Evolutionary conservation across 257 asterid species (phyloP).

Genomic region (Solanum corneliomulleri): DNA sequence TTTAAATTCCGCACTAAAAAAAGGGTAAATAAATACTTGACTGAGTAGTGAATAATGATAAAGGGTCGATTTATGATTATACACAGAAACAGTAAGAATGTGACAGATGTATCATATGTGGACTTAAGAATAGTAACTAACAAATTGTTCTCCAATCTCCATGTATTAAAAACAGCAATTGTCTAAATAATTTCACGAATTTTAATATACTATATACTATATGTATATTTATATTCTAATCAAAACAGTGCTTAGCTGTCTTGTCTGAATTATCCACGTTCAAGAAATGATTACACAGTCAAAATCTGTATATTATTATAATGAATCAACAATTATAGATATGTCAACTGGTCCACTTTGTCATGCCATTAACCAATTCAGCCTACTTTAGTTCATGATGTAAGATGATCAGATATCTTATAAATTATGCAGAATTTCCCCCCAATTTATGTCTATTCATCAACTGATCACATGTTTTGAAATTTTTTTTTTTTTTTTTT

Average conservation of each 20-base stretch:
- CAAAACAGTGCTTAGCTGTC: slow-evolving; percentile 6
- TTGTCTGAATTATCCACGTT: slow-evolving; percentile 11
- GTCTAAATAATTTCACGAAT: neutral
- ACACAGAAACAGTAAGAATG: neutral
- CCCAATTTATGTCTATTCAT: neutral
- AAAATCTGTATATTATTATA: neutral
- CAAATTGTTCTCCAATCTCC: neutral
- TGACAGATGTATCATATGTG: neutral
- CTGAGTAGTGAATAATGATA: neutral
- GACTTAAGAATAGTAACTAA: neutral
- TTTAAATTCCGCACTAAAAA: too few species aligned
- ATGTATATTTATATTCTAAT: neutral
- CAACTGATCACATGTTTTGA: neutral
- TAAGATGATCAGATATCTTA: neutral
- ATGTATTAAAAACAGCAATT: neutral
- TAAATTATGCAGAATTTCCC: neutral
- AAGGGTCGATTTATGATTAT: neutral
- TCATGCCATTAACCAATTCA: neutral
- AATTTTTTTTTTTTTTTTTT: too few species aligned
- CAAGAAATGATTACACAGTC: slow-evolving; percentile 12
- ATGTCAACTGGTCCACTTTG: neutral
- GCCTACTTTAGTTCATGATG: neutral
- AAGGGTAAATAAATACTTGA: neutral
- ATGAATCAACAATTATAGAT: neutral
- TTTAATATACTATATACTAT: neutral